A percentile compares a stretch with the other conserved stretches of the same genome.
Conservation (phyloP, 106 monocot species). For the Triglochin maritima region DNA sequence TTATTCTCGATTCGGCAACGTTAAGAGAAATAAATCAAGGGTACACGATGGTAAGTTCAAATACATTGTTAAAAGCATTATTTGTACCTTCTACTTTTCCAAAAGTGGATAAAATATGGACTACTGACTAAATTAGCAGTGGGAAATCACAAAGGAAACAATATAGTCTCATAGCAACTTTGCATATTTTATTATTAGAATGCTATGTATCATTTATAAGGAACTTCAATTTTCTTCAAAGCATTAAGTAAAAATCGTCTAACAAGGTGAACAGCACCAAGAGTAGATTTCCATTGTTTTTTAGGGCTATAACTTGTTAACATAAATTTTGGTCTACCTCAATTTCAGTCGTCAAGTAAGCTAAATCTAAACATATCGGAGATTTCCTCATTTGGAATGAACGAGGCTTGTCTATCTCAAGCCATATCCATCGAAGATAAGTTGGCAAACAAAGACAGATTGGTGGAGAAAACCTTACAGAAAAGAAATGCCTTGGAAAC, state of each 20-base stretch:
- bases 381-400: too few species aligned
- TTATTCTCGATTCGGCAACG: slow-evolving; percentile 11
- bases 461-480: slow-evolving; percentile 81
- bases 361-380: too few species aligned
- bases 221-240: background rate
- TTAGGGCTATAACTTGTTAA: too few species aligned
- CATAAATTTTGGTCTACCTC: too few species aligned
- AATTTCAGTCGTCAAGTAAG: too few species aligned
- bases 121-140: background rate
- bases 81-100: background rate
- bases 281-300: background rate
- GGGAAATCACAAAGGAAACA: too few species aligned
- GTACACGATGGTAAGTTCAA: background rate
- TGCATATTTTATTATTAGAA: too few species aligned
- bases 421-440: slow-evolving; percentile 23
- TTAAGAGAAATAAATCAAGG: too few species aligned
- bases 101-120: background rate
- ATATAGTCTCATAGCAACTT: too few species aligned
- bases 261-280: background rate
- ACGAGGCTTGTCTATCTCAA: background rate
- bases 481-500: slow-evolving; percentile 80
- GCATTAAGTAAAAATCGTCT: background rate
- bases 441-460: slow-evolving; percentile 56
- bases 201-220: background rate
- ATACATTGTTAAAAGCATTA: background rate